Percentiles rank a stretch among this genome's conserved stretches.
Conservation (phyloP, 768 basidiomycete genomes). For the Coprinopsis strossmayeri region DNA sequence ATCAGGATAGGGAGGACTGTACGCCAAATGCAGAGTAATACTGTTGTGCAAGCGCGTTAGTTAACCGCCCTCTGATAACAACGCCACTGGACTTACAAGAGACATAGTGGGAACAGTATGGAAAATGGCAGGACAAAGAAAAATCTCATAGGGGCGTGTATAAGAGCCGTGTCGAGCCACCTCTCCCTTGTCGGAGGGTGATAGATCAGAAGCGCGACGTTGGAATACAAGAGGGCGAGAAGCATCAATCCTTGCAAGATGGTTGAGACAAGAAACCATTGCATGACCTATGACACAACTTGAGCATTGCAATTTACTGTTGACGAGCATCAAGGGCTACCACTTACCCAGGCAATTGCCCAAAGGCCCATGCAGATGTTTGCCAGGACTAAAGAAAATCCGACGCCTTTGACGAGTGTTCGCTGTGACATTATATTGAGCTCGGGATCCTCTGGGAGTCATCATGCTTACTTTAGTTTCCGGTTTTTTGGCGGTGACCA, state of each 20-base stretch:
- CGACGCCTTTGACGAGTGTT: constrained; percentile 74
- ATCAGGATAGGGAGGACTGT: constrained; percentile 36
- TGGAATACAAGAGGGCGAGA: constrained; percentile 70
- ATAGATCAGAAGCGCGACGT: constrained; percentile 70
- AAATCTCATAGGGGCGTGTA: constrained; percentile 83
- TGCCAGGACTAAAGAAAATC: constrained; percentile 63
- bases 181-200: constrained; percentile 50
- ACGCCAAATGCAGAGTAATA: constrained; percentile 62
- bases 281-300: constrained; percentile 53
- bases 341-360: constrained; percentile 68
- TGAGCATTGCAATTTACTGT: background rate
- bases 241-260: constrained; percentile 67
- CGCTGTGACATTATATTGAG: constrained; percentile 28
- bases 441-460: background rate
- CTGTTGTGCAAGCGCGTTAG: constrained; percentile 32
- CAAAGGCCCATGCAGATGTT: constrained; percentile 80
- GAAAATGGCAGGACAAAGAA: constrained; percentile 49
- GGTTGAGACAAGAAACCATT: constrained; percentile 72
- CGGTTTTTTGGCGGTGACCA: constrained; percentile 61
- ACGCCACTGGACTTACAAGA: constrained; percentile 38
- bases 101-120: constrained; percentile 52
- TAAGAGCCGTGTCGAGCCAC: constrained; percentile 74
- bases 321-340: background rate
- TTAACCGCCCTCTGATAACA: background rate
- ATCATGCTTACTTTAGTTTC: constrained; percentile 66